These are phyloP conservation scores for Epichloe hybrida DNA, from an alignment of 2,329 filamentous ascomycete species.

Conservation along the genomic window DNA sequence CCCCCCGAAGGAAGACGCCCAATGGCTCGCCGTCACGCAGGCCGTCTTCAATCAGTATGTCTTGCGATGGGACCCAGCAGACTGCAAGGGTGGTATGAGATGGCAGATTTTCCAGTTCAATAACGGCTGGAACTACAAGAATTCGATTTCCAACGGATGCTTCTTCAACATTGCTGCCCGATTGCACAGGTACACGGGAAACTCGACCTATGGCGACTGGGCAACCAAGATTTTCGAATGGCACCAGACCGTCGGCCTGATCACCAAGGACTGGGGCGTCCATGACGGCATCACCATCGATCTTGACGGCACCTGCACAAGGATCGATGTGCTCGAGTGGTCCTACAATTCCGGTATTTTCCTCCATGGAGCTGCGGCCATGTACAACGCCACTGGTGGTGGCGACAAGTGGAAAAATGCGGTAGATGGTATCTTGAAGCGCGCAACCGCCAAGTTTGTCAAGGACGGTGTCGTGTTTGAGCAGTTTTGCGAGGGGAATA, in stretches of 20 bases:
- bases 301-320: constrained; percentile 30
- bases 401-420: constrained; percentile 41
- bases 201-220: constrained; percentile 66
- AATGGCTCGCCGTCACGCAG: constrained; percentile 65
- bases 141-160: constrained; percentile 54
- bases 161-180: constrained; percentile 59
- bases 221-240: constrained; percentile 58
- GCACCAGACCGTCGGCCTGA: constrained; percentile 41
- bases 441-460: constrained; percentile 41
- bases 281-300: constrained; percentile 33
- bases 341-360: constrained; percentile 57
- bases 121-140: constrained; percentile 56
- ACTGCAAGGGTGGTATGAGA: constrained; percentile 60
- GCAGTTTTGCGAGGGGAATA: constrained; percentile 47
- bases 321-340: constrained; percentile 48
- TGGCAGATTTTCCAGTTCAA: constrained; percentile 82
- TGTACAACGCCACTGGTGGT: constrained; percentile 45
- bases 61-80: constrained; percentile 49
- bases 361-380: constrained; percentile 46
- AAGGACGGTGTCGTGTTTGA: constrained; percentile 44
- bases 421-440: constrained; percentile 42
- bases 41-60: constrained; percentile 71
- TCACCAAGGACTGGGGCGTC: constrained; percentile 40
- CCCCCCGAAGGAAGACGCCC: constrained; percentile 45
- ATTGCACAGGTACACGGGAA: constrained; percentile 64